Conservation (phyloP, 192 early-diverging fungal genomes). For the Backusella liffmaniae region DNA sequence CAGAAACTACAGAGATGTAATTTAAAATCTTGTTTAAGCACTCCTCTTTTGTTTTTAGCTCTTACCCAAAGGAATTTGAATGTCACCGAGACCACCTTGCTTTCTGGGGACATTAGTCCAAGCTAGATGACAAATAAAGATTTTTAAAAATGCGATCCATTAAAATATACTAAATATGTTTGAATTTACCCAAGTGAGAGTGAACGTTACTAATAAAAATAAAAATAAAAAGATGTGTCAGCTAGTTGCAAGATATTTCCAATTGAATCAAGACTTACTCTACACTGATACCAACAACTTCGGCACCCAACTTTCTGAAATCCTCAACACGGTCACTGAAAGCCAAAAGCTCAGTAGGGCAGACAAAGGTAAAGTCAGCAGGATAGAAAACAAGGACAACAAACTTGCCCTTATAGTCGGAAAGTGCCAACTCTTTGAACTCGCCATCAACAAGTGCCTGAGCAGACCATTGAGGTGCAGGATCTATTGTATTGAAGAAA, state of each 20-base stretch:
- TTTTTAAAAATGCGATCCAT: slow-evolving; percentile 48
- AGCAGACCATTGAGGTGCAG: slow-evolving; percentile 35
- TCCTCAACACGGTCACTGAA: slow-evolving; percentile 56
- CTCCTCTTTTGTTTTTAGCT: not conserved
- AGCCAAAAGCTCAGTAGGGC: slow-evolving; percentile 60
- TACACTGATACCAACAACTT: slow-evolving; percentile 54
- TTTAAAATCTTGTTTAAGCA: too few species aligned
- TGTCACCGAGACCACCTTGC: slow-evolving; percentile 88
- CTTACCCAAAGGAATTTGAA: slow-evolving; percentile 73
- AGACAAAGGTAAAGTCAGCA: slow-evolving; percentile 57
- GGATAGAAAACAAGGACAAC: slow-evolving; percentile 72
- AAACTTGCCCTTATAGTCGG: slow-evolving; percentile 35
- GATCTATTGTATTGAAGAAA: not conserved
- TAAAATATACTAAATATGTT: not conserved
- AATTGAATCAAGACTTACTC: slow-evolving; percentile 41
- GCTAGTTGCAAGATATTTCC: not conserved
- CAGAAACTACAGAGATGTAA: slow-evolving; percentile 9
- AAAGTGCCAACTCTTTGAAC: slow-evolving; percentile 31
- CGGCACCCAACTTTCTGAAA: slow-evolving; percentile 48
- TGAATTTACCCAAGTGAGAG: slow-evolving; percentile 21
- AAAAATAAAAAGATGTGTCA: not conserved
- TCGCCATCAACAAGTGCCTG: slow-evolving; percentile 35
- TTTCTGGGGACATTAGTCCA: slow-evolving; percentile 84
- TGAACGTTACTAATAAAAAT: slow-evolving; percentile 12
- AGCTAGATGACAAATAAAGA: slow-evolving; percentile 77